Base-by-base conservation (phyloP, 441 rosid species). In the Jatropha multifida region DNA sequence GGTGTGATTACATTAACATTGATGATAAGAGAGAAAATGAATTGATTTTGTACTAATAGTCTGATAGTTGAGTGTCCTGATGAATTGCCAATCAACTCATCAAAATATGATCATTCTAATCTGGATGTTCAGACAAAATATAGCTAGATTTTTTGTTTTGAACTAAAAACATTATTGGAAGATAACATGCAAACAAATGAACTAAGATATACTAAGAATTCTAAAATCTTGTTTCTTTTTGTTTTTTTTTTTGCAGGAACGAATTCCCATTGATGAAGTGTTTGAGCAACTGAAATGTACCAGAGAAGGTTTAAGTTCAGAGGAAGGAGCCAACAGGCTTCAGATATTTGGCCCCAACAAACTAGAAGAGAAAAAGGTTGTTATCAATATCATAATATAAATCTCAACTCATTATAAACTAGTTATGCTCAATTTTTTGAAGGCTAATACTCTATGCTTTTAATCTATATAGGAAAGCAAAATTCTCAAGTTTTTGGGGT, bases 401-500 rank as follows among this genome's bases (percentile, higher is more conserved):
- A 13, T 72, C 52, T 49, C 40, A 60, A 65, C 46, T 40, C 2
- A 65, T 44, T 40, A 20, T 60, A 4, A 2, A 44, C 26, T 55
- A 0, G 3, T 26, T n/a, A 27, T 5, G 2, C n/a, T 48, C 58
- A 49, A 4, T 58, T 27, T 7, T 65, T 56, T 0, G 8, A 62
- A 49, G 37, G 68, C 20, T 52, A 15, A 20, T 37, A 11, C 7
- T 38, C 0, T 63, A 9, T 49, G 37, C 62, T 74, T 41, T 5
- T 58, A 12, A 64, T 54, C 32, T 2, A 56, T 61, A 69, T 86
- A 93, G 97, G 98, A 94, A 86, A 92, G 92, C 92, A 94, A 94
- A 78, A 0, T 94, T 15, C 92, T 94, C 71, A 94, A 94, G 94
- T 94, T 94, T 75, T 81, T 92, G 83, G 97, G 98, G 81, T 94